These are phyloP conservation scores for Azolla pinnata DNA, from an alignment of 75 land plant species.

Conservation along the genomic window DNA sequence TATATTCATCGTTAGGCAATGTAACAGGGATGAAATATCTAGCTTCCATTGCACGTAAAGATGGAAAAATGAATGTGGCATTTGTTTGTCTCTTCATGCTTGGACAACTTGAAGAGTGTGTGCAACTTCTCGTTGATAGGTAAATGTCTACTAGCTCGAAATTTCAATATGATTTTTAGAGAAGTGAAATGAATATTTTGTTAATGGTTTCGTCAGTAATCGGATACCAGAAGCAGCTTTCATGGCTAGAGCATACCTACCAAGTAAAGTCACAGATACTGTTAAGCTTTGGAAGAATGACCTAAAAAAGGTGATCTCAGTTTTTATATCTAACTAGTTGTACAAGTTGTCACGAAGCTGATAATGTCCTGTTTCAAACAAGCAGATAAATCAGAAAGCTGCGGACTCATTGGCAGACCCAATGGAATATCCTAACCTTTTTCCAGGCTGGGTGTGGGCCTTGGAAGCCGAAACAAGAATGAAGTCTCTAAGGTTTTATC, in stretches of 20 bases:
- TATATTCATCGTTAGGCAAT: conserved; percentile 88
- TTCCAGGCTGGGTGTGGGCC: conserved; percentile 35
- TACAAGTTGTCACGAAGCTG: background rate
- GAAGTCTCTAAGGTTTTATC: conserved; percentile 16
- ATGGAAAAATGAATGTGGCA: conserved; percentile 92
- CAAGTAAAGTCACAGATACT: conserved; percentile 89
- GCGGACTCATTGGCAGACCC: conserved; percentile 47
- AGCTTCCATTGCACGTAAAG: conserved; percentile 55
- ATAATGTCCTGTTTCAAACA: background rate
- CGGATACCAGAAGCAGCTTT: conserved; percentile 98
- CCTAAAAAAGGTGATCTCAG: conserved; percentile 86
- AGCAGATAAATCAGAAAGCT: conserved; percentile 33
- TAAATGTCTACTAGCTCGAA: too few relatives aligned
- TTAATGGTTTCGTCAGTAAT: conserved; percentile 38
- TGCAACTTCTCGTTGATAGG: conserved; percentile 6
- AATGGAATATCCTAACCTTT: conserved; percentile 34
- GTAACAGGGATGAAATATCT: conserved; percentile 69
- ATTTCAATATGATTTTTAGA: too few relatives aligned
- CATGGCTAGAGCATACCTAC: conserved; percentile 92
- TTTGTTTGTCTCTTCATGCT: conserved; percentile 84
- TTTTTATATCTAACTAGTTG: too few relatives aligned
- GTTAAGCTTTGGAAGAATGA: conserved; percentile 74
- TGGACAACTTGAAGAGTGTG: conserved; percentile 78
- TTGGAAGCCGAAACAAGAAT: conserved; percentile 19
- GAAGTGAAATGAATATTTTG: background rate